phyloP scores from a whole-genome alignment of 2,329 filamentous ascomycete species.

The Cladorrhinum sp. region DNA sequence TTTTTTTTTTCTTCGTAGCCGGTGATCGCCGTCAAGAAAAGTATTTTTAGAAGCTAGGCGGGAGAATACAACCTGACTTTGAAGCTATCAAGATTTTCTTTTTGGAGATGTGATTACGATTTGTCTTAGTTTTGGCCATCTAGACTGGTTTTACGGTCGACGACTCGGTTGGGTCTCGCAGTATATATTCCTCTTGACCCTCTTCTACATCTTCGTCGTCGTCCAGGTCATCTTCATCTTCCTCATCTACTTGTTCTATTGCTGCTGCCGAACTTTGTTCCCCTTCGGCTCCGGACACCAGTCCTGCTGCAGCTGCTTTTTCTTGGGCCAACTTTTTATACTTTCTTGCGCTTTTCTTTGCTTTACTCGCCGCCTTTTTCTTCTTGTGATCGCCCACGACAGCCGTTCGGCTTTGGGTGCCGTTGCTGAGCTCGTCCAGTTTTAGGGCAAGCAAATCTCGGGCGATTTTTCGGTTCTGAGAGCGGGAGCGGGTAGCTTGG shows the following conservation, averaged over 20 bases:
- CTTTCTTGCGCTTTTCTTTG: conserved; percentile 81
- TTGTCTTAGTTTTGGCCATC: neutral
- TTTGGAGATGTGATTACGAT: neutral
- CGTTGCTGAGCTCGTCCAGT: conserved; percentile 69
- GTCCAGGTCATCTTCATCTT: neutral
- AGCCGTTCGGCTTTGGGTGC: conserved; percentile 63
- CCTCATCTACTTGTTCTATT: neutral
- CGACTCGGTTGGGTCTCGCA: too few relatives aligned
- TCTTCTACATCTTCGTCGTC: neutral
- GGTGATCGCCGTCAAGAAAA: conserved; percentile 7
- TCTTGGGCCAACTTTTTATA: conserved; percentile 61
- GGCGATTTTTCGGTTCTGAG: conserved; percentile 84
- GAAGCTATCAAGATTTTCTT: neutral
- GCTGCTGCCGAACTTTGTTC: conserved; percentile 11
- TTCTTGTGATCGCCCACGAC: conserved; percentile 61
- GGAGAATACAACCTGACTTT: neutral
- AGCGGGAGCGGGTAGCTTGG: conserved; percentile 82
- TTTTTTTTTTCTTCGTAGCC: conserved; percentile 29
- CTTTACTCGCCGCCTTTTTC: conserved; percentile 70
- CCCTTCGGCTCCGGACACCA: conserved; percentile 1
- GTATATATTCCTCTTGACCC: neutral
- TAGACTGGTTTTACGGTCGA: neutral
- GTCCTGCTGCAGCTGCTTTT: conserved; percentile 28
- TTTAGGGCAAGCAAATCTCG: conserved; percentile 71
- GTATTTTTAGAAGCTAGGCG: conserved; percentile 3